phyloP scores from a whole-genome alignment of 345 rosid species.

The Theobroma cacao region DNA sequence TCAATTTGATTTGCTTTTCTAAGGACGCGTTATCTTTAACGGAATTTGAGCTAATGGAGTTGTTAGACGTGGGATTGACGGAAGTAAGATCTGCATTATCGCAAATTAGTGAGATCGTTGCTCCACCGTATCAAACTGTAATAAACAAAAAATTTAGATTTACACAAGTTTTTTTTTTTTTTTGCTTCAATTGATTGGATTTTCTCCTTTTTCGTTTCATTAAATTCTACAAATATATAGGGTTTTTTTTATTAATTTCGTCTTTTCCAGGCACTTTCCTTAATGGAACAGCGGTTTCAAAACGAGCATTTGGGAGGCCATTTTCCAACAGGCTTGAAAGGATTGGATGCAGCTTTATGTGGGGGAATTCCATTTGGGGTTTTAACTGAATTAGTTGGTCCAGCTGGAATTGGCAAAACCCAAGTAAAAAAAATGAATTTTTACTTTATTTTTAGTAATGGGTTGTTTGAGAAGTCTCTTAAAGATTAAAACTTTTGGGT shows the following conservation, averaged over 20 bases:
- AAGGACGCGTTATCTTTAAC: conserved; percentile 74
- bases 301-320: conserved; percentile 56
- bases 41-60: conserved; percentile 76
- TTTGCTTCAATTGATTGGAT: background rate
- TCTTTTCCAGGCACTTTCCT: conserved; percentile 37
- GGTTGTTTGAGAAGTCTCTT: background rate
- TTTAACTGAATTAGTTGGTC: conserved; percentile 80
- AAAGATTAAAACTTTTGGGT: background rate
- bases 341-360: conserved; percentile 65
- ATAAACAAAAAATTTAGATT: too few relatives aligned
- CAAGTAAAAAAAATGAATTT: conserved; percentile 20
- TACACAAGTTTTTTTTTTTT: background rate
- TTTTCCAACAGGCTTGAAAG: conserved; percentile 70
- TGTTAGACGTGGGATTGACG: conserved; percentile 50
- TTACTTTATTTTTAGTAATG: background rate
- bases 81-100: conserved; percentile 54
- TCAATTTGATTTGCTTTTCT: background rate
- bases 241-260: conserved; percentile 2
- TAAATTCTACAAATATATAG: background rate
- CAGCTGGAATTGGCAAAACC: conserved; percentile 88
- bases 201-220: background rate
- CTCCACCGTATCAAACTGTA: conserved; percentile 70
- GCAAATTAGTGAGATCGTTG: conserved; percentile 52
- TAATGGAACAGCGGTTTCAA: conserved; percentile 47
- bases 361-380: conserved; percentile 91